Percentiles rank a stretch among this genome's conserved stretches.
These are phyloP conservation scores for Cordyceps cicadae DNA, from an alignment of 2,329 filamentous ascomycete species.

Conservation along the genomic window DNA sequence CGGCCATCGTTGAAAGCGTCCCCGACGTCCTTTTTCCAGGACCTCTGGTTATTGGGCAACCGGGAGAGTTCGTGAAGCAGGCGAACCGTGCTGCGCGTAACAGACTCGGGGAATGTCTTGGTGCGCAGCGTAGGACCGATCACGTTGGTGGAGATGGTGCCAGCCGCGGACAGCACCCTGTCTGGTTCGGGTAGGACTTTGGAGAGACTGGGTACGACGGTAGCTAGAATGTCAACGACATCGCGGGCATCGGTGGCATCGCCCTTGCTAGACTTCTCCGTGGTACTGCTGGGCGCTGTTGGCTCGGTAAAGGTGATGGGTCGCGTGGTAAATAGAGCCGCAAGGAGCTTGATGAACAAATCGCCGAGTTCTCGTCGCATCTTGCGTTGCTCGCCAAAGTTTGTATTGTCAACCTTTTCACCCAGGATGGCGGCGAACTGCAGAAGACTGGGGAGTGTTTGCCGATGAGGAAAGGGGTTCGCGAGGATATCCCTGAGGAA, in stretches of 20 bases:
- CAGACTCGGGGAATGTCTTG: constrained; percentile 77
- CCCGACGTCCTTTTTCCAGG: constrained; percentile 85
- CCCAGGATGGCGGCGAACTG: constrained; percentile 86
- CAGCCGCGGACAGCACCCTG: constrained; percentile 68
- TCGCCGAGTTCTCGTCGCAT: constrained; percentile 90
- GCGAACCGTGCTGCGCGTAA: constrained; percentile 61
- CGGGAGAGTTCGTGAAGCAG: constrained; percentile 71
- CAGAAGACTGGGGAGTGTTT: constrained; percentile 76
- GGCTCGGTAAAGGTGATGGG: constrained; percentile 63
- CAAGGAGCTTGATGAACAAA: constrained; percentile 76
- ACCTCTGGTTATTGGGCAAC: constrained; percentile 72
- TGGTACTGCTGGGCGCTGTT: constrained; percentile 26
- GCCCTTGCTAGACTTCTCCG: constrained; percentile 29
- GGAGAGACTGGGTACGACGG: constrained; percentile 70
- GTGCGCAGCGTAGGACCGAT: constrained; percentile 75
- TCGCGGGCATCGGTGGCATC: constrained; percentile 55
- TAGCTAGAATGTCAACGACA: constrained; percentile 69
- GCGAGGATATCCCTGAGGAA: constrained; percentile 84
- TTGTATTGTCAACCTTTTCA: constrained; percentile 95
- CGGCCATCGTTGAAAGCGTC: constrained; percentile 87
- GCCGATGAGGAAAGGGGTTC: constrained; percentile 90
- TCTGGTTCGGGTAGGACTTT: constrained; percentile 82
- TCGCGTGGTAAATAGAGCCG: constrained; percentile 88
- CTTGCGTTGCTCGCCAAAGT: constrained; percentile 86
- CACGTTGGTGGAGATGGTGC: constrained; percentile 73